Percentiles rank a stretch among this genome's conserved stretches.
These are phyloP conservation scores for Stromatinia cepivora DNA, from an alignment of 2,329 filamentous ascomycete species.

Conservation along the genomic window DNA sequence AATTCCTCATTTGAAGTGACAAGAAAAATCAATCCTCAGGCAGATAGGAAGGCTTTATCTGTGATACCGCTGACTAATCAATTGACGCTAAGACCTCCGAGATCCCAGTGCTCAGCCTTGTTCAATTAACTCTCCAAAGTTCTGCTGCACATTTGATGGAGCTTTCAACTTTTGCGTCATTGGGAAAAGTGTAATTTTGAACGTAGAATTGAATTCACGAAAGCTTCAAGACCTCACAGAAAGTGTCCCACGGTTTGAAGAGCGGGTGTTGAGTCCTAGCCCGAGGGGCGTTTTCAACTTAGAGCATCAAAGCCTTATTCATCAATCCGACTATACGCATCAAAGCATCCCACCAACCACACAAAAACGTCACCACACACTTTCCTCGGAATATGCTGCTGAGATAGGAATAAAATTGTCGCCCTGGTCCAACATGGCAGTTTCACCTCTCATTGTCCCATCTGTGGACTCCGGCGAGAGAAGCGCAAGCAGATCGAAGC, in stretches of 20 bases:
- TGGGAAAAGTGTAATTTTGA: not conserved
- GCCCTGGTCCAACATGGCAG: constrained; percentile 25
- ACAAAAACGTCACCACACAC: not conserved
- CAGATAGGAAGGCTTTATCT: not conserved
- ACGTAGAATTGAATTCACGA: not conserved
- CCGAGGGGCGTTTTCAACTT: not conserved
- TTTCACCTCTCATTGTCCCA: constrained; percentile 28
- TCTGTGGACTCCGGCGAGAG: constrained; percentile 19
- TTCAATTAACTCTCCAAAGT: not conserved
- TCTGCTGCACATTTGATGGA: not conserved
- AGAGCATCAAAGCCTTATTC: constrained; percentile 2
- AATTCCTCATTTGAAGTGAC: not conserved
- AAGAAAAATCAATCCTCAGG: not conserved
- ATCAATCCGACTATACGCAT: not conserved
- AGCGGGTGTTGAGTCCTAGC: not conserved
- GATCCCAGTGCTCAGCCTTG: constrained; percentile 6
- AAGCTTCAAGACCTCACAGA: not conserved
- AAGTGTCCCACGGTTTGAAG: not conserved
- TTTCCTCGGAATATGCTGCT: not conserved
- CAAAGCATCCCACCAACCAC: not conserved
- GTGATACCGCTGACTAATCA: not conserved
- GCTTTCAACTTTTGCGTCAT: not conserved
- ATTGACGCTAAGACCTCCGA: not conserved
- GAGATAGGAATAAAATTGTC: not conserved
- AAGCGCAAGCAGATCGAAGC: constrained; percentile 24